A percentile compares a stretch with the other conserved stretches of the same genome.
These are phyloP conservation scores for Xylaria sp. DNA, from an alignment of 2,329 filamentous ascomycete species.

Conservation along the genomic window DNA sequence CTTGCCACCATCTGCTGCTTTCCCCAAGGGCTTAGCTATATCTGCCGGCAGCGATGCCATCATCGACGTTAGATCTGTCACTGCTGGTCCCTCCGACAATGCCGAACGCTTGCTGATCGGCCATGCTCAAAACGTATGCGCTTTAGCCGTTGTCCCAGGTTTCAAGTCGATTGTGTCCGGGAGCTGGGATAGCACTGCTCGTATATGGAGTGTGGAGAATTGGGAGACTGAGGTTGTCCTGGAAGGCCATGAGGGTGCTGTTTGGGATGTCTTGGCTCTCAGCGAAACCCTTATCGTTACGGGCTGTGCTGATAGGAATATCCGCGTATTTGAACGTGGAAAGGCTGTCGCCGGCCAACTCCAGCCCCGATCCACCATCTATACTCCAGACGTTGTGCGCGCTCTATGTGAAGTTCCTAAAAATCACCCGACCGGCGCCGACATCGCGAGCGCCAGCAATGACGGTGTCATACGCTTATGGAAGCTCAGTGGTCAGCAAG, in stretches of 20 bases:
- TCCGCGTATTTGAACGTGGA: slow-evolving; percentile 82
- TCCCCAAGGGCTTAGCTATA: slow-evolving; percentile 82
- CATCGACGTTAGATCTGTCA: slow-evolving; percentile 85
- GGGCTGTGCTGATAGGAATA: slow-evolving; percentile 89
- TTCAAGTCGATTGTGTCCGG: slow-evolving; percentile 85
- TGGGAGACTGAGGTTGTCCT: slow-evolving; percentile 83
- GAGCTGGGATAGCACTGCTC: slow-evolving; percentile 90
- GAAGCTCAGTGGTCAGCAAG: slow-evolving; percentile 79
- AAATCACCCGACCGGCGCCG: slow-evolving; percentile 81
- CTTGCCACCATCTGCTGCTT: slow-evolving; percentile 72
- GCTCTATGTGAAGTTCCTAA: slow-evolving; percentile 85
- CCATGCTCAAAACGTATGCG: slow-evolving; percentile 87
- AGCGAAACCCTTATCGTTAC: slow-evolving; percentile 85
- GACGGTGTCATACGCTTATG: slow-evolving; percentile 90
- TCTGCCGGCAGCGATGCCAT: slow-evolving; percentile 92
- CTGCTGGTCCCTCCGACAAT: slow-evolving; percentile 73
- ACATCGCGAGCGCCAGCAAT: slow-evolving; percentile 96
- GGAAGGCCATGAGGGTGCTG: slow-evolving; percentile 76
- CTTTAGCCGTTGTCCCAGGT: slow-evolving; percentile 79
- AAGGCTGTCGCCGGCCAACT: slow-evolving; percentile 65
- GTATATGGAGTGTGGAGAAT: slow-evolving; percentile 84
- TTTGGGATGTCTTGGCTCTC: slow-evolving; percentile 92
- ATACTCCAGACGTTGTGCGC: slow-evolving; percentile 84
- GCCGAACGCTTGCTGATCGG: slow-evolving; percentile 88
- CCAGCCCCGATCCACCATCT: slow-evolving; percentile 63